phyloP scores from a whole-genome alignment of 106 monocot genomes.

The Dendrobium officinale region DNA sequence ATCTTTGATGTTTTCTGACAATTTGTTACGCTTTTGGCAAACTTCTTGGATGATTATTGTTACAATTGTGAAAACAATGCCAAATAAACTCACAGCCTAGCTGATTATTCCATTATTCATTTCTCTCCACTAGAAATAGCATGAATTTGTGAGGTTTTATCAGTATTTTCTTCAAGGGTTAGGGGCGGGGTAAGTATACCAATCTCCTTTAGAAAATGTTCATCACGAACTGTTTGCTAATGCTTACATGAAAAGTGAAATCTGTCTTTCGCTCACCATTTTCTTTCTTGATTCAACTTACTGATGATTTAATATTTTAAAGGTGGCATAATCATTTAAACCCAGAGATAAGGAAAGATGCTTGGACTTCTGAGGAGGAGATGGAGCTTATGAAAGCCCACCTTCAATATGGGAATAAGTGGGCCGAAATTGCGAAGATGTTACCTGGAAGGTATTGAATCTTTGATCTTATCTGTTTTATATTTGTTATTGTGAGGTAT shows the following conservation, averaged over 20 bases:
- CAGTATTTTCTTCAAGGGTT: background rate
- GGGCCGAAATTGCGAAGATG: slow-evolving; percentile 93
- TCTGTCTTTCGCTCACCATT: background rate
- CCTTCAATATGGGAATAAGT: slow-evolving; percentile 67
- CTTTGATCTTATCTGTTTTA: background rate
- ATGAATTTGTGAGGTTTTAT: background rate
- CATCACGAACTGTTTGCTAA: background rate
- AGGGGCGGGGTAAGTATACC: background rate
- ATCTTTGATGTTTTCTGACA: background rate
- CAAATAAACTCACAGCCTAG: background rate
- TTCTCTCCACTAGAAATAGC: background rate
- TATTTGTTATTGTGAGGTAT: background rate
- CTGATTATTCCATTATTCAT: background rate
- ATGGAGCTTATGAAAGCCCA: slow-evolving; percentile 71
- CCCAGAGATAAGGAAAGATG: slow-evolving; percentile 77
- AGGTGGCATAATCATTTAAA: slow-evolving; percentile 99
- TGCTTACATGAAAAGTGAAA: background rate
- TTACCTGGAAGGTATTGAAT: slow-evolving; percentile 73
- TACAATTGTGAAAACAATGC: background rate
- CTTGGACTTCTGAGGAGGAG: slow-evolving; percentile 87
- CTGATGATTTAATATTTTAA: slow-evolving; percentile 8
- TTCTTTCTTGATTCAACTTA: background rate
- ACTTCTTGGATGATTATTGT: slow-evolving; percentile 2
- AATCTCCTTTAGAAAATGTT: background rate
- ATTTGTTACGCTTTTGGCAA: background rate